Conservation (phyloP, 805 yeast species). For the Teunomyces kruisii region DNA sequence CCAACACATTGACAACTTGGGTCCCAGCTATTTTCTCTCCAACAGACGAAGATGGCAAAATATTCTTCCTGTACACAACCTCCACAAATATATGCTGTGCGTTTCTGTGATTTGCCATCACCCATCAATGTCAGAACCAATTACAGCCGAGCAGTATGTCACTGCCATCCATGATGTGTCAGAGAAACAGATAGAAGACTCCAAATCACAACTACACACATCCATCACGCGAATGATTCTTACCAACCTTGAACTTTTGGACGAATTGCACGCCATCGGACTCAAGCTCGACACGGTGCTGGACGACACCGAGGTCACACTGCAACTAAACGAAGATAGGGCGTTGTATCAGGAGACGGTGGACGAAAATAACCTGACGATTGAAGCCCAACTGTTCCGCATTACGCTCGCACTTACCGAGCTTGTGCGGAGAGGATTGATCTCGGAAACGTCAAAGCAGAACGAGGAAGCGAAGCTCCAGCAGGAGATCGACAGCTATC, state of each 20-base stretch:
- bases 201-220: not conserved
- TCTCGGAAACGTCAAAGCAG: not conserved
- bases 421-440: conserved; percentile 2
- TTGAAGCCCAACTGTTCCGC: not conserved
- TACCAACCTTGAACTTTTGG: conserved; percentile 1
- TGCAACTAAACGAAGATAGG: not conserved
- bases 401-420: not conserved
- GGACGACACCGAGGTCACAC: not conserved
- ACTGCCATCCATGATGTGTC: not conserved
- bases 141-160: conserved; percentile 1
- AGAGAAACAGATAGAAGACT: not conserved
- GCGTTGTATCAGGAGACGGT: not conserved
- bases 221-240: conserved; percentile 2
- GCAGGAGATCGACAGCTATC: not conserved
- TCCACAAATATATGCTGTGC: not conserved
- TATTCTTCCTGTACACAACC: not conserved
- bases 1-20: too few relatives aligned
- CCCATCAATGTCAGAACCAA: not conserved
- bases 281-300: not conserved
- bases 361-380: not conserved
- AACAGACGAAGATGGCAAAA: not conserved
- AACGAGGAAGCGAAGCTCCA: not conserved
- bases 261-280: not conserved
- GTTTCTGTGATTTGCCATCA: not conserved
- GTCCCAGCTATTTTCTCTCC: too few relatives aligned